Evolutionary conservation across 768 basidiomycete species (phyloP), one percentile per base, ranked within the genome.

Genomic region (Lactifluus hygrophoroides): DNA sequence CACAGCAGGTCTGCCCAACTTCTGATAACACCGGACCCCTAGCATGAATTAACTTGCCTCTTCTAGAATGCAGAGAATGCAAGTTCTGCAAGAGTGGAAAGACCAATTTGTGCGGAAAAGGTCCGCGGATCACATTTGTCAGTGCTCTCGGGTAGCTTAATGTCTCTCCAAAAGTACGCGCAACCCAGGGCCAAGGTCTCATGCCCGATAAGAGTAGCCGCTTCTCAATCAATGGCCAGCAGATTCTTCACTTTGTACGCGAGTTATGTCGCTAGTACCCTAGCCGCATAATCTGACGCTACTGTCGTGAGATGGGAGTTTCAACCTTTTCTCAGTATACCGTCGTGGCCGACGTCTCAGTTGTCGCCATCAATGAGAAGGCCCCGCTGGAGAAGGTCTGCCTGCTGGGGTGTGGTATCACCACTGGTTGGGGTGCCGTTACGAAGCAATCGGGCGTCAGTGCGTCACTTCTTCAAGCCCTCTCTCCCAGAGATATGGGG

Each of bases 301-400:
- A 19, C 25, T 7, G 19, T 46, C 13, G 10, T 35, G 56, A 96
- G 94, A 99, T 98, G 96, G 96, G 96, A 43, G 92, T 88, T 27
- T 98, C 95, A 32, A 95, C 96, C 2, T 99, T 99, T 77, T 96
- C 95, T n/a, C 94, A 98, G 71, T 99, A 98, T 77, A 96, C 96
- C 8, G 96, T 99, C 58, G 93, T 99, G 2, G 90, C 93, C 46
- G 94, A 99, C 64, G 94, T 94, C 45, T 98, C 94, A 19, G 90
- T 99, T 25, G 96, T 98, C 52, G 84, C 91, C 16, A 85, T 99
- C 59, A 85, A 86, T 74, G 78, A 82, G 60, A 75, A 80, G 60
- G 96, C 96, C 1, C 92, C 93, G 9, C 80, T 99, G 14, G 88
- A 97, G 28, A 96, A 93, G 68, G 92, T 94, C n/a, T 98, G 96